Evolutionary conservation across 306 rosid species (phyloP), one percentile per base, ranked within the genome.

Genomic region (Vigna radiata): DNA sequence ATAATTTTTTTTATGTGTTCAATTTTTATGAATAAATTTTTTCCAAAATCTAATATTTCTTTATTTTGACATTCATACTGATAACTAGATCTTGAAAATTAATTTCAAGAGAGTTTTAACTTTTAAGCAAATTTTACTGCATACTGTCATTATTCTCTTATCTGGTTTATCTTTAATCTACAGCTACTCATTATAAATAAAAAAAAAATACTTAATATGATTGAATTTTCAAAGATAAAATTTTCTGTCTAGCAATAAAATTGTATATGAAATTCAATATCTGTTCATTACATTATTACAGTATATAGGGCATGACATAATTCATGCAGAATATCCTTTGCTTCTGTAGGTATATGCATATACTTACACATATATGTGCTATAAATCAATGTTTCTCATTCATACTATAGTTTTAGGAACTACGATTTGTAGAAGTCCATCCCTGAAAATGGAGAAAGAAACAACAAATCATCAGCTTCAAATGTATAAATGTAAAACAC

Each of bases 391-490:
- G 18, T 4, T 50, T 44, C 23, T 27, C 29, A 48, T 3, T 58
- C 47, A 69, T n/a, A 36, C 82, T 90, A 85, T 85, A 70, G 83
- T 63, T 77, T 92, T 92, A 9, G 97, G 94, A 83, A 92, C 68
- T 71, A 75, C 68, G 39, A 90, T 84, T n/a, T 84, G 91, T 12
- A 92, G 85, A 72, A 92, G 79, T 63, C 96, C 97, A 66, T 90
- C 94, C 92, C 97, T 92, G 92, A 76, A 83, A 48, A 60, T 47
- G 68, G 2, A 69, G 3, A 61, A 70, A 71, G 16, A 68, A 79
- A 43, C 21, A 17, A 58, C 46, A 68, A 33, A 39, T 23, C 7
- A 74, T 73, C 31, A 72, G 83, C 10, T 2, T 75, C 68, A 72
- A 39, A 37, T 23, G 62, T 16, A 46, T 17, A 55, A 4, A 63